Conservation (phyloP, 805 yeast genomes). For the Cyberlindnera mycetangii region DNA sequence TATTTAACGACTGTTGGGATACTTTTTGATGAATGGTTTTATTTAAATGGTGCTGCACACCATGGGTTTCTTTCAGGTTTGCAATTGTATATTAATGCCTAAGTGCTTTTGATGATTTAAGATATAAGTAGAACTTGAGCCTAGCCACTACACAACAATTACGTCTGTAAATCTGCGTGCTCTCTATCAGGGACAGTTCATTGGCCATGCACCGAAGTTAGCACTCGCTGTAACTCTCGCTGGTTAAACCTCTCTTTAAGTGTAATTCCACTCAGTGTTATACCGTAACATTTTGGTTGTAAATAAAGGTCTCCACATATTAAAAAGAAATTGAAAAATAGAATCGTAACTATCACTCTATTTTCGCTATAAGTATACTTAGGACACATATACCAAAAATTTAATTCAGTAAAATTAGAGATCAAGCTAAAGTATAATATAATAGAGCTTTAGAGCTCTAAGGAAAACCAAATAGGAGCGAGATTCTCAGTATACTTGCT, state of each 20-base stretch:
- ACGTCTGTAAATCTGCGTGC: too few relatives aligned
- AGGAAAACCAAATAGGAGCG: background rate
- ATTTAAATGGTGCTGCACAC: constrained; percentile 16
- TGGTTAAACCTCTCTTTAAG: too few relatives aligned
- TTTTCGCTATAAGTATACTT: background rate
- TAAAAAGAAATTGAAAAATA: too few relatives aligned
- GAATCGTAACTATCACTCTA: background rate
- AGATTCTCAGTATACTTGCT: background rate
- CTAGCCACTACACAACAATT: background rate
- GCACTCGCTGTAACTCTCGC: too few relatives aligned
- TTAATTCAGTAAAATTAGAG: background rate
- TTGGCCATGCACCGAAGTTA: too few relatives aligned
- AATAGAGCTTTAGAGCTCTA: background rate
- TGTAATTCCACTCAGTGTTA: too few relatives aligned
- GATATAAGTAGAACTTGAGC: background rate
- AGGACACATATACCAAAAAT: background rate
- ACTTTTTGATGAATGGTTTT: constrained; percentile 16
- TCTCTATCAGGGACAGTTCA: too few relatives aligned
- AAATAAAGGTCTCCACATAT: too few relatives aligned
- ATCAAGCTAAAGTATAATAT: too few relatives aligned
- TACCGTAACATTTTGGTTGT: background rate
- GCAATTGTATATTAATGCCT: constrained; percentile 17
- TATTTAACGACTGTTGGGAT: constrained; percentile 12
- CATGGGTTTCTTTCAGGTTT: constrained; percentile 12
- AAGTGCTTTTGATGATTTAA: constrained; percentile 5